phyloP scores from a whole-genome alignment of 495 filamentous ascomycete species.

The Hyaloscypha bicolor region DNA sequence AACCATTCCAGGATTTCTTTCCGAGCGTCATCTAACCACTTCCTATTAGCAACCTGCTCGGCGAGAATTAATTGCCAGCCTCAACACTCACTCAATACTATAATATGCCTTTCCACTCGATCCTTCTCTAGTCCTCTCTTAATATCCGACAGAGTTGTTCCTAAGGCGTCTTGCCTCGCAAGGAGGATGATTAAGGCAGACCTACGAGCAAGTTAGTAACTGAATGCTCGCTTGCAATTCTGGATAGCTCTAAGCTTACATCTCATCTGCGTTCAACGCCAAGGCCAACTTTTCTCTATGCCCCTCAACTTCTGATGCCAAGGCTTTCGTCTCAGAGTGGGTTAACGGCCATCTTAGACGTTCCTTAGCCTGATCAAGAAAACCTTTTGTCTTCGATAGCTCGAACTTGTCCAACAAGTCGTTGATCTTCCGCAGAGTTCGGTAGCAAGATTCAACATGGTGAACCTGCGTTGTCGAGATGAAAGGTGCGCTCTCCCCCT shows the following conservation, averaged over 20 bases:
- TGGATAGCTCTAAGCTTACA: not conserved
- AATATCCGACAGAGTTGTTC: constrained; percentile 1
- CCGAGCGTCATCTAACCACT: not conserved
- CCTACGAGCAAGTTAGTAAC: not conserved
- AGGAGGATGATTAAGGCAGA: constrained; percentile 1
- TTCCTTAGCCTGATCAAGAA: not conserved
- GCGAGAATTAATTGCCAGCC: not conserved
- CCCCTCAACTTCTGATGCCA: not conserved
- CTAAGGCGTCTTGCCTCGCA: not conserved
- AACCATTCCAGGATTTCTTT: constrained; percentile 1
- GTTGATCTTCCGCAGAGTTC: constrained; percentile 1
- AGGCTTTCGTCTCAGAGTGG: not conserved
- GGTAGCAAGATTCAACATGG: constrained; percentile 2
- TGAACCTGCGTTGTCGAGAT: not conserved
- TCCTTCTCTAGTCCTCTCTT: constrained; percentile 3
- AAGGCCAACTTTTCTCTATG: not conserved
- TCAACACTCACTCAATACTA: not conserved
- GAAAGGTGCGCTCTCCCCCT: not conserved
- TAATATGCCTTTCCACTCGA: not conserved
- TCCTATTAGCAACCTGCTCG: not conserved
- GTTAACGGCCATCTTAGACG: not conserved
- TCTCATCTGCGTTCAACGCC: not conserved
- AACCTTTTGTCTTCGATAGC: not conserved
- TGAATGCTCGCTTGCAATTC: not conserved
- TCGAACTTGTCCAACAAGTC: constrained; percentile 1